Base-by-base conservation (phyloP, 805 yeast genomes). In the Monosporozyma unispora region DNA sequence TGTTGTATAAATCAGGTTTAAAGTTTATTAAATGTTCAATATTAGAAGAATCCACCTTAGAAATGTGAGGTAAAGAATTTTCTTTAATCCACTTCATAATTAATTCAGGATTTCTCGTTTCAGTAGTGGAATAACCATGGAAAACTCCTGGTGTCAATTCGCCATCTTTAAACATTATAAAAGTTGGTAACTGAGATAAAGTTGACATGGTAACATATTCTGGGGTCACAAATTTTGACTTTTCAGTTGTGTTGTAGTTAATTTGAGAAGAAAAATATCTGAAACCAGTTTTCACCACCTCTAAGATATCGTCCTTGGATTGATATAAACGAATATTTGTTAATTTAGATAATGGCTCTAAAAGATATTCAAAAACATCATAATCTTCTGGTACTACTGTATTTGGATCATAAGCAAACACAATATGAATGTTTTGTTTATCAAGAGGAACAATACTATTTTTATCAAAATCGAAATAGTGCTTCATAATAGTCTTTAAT, bases 81-180 rank as follows among this genome's bases (percentile, higher is more conserved):
- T 68, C 63, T 28, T 63, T 59, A 27, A 85, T 64, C 70, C 84
- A 85, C 14, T 73, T 60, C 54, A 72, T 60, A 9, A 85, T 70
- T 38, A 68, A 63, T 21, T 69, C 70, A 16, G 64, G 64, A 54
- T 78, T 73, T 54, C 93, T 73, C 49, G 77, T 73, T 55, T 84
- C 87, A 45, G 78, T 79, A 6, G 87, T 77, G 0, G 82, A 80
- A 64, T 78, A 80, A 49, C 78, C 80, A 55, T 78, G 84, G 54
- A 64, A 82, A 4, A 81, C 74, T 4, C 69, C 67, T 0, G 86
- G 74, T 29, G 76, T 58, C 49, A 78, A 60, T 12, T 79, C 69
- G 48, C 77, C 75, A 48, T 83, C 83, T 55, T 78, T 82, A 62
- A 82, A 76, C 21, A 82, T 68, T 28, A 80, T 65, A 18, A 85